Base-by-base conservation (phyloP, 1,139 yeast species). In the Meyerozyma elateridarum region DNA sequence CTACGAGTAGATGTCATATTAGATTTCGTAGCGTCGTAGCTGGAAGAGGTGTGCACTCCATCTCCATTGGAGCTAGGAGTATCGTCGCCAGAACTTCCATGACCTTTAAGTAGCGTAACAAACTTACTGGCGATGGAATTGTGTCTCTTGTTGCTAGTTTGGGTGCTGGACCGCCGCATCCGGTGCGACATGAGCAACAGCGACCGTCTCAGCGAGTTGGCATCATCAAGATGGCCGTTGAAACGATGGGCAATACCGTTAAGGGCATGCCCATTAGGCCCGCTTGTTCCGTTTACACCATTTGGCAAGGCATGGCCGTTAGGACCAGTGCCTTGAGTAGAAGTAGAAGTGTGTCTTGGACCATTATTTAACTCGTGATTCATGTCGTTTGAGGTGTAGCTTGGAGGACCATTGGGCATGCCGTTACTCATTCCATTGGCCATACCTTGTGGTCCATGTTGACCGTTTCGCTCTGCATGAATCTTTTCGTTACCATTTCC, bases 21-120 rank as follows among this genome's bases (percentile, higher is more conserved):
- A 40, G 66, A 56, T 44, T 62, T 56, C 3, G 73, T 64, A 39
- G 64, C 70, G 38, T 67, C 73, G 42, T 42, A 66, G 35, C 59
- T 52, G 31, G 39, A 42, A 33, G 53, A 48, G 22, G 41, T 48
- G 25, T 47, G 26, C 24, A 20, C 22, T 18, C 14, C 31, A 26
- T 21, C 36, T 6, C 21, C 28, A 9, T 16, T 31, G 4, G 28
- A 27, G 12, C 20, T 24, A 14, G 25, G 18, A n/a, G 25, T 15
- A 8, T 31, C 29, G 12, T 31, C 32, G 18, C 17, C 24, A 4
- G 29, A 30, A 14, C 29, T 31, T 19, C 15, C n/a, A 5, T 24
- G 15, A 3, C 27, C 22, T 26, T 29, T 38, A 28, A 38, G 25
- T n/a, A 38, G 26, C 15, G 18, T 34, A 25, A 34, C 34, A 22